phyloP scores from a whole-genome alignment of 2,329 filamentous ascomycete genomes.

The Aureobasidium sp. region DNA sequence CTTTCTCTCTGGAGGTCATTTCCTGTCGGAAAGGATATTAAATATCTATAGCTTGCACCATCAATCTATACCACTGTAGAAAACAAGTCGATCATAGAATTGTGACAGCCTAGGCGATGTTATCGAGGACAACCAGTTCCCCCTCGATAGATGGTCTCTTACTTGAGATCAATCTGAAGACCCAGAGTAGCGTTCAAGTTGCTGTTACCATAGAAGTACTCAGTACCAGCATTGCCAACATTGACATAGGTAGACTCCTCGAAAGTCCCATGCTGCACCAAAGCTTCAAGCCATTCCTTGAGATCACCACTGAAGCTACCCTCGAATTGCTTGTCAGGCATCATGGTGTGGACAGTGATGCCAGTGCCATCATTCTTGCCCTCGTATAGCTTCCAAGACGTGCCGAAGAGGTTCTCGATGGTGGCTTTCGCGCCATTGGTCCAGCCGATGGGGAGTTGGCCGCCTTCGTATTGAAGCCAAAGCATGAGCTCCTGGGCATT shows the following conservation, averaged over 20 bases:
- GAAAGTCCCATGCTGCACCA: slow-evolving; percentile 35
- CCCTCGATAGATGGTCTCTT: neutral
- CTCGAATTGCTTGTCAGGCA: slow-evolving; percentile 34
- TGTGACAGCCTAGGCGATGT: too few species aligned
- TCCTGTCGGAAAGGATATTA: too few species aligned
- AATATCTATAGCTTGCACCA: too few species aligned
- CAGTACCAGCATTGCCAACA: slow-evolving; percentile 36
- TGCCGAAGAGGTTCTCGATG: slow-evolving; percentile 32
- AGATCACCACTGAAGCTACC: slow-evolving; percentile 35
- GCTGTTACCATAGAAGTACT: slow-evolving; percentile 12
- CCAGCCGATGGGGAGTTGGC: slow-evolving; percentile 40
- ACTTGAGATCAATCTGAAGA: slow-evolving; percentile 1
- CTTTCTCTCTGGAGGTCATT: too few species aligned
- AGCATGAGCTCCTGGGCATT: slow-evolving; percentile 40
- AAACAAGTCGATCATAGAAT: too few species aligned
- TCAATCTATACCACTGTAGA: too few species aligned
- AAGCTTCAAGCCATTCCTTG: slow-evolving; percentile 37
- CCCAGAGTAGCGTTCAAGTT: slow-evolving; percentile 10
- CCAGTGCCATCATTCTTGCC: slow-evolving; percentile 37
- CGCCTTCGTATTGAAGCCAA: slow-evolving; percentile 40
- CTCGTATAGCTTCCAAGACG: slow-evolving; percentile 38
- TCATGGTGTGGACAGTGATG: slow-evolving; percentile 36
- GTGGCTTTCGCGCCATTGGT: slow-evolving; percentile 30
- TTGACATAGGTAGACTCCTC: slow-evolving; percentile 35
- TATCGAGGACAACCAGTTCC: neutral